phyloP scores from a whole-genome alignment of 345 rosid species.

The Heritiera littoralis region DNA sequence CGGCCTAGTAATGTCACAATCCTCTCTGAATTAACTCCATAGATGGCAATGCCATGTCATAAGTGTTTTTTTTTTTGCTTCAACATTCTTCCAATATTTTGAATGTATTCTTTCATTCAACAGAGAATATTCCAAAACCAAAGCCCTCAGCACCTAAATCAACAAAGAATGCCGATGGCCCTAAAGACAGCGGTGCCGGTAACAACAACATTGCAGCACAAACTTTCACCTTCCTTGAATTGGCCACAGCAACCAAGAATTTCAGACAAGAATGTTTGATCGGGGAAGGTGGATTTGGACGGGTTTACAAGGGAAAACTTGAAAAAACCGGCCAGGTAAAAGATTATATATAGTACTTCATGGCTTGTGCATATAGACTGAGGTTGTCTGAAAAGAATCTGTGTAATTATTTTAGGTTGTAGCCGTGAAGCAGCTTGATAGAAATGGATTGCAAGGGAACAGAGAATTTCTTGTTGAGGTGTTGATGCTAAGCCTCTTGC shows the following conservation, averaged over 20 bases:
- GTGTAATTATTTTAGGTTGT: slow-evolving; percentile 38
- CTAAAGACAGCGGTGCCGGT: slow-evolving; percentile 22
- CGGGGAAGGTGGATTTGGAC: slow-evolving; percentile 95
- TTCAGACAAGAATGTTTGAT: slow-evolving; percentile 83
- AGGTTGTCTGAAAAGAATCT: neutral
- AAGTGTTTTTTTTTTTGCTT: neutral
- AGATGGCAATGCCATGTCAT: neutral
- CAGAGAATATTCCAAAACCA: slow-evolving; percentile 29
- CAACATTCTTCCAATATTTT: neutral
- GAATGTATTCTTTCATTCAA: neutral
- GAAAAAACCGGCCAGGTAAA: slow-evolving; percentile 66
- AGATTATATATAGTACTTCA: neutral
- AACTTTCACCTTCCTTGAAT: slow-evolving; percentile 78
- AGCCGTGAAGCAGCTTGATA: slow-evolving; percentile 70
- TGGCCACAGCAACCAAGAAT: slow-evolving; percentile 88
- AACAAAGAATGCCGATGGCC: slow-evolving; percentile 27
- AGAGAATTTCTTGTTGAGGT: slow-evolving; percentile 69
- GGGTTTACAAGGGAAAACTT: slow-evolving; percentile 84
- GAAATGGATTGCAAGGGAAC: slow-evolving; percentile 70
- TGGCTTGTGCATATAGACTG: neutral
- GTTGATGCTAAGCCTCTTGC: slow-evolving; percentile 62
- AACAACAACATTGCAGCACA: slow-evolving; percentile 59
- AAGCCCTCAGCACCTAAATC: slow-evolving; percentile 9
- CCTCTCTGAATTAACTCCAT: neutral
- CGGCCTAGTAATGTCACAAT: slow-evolving; percentile 23